A percentile compares a stretch with the other conserved stretches of the same genome.
These are phyloP conservation scores for Juncus effusus DNA, from an alignment of 176 grass and related monocot species.

Conservation along the genomic window DNA sequence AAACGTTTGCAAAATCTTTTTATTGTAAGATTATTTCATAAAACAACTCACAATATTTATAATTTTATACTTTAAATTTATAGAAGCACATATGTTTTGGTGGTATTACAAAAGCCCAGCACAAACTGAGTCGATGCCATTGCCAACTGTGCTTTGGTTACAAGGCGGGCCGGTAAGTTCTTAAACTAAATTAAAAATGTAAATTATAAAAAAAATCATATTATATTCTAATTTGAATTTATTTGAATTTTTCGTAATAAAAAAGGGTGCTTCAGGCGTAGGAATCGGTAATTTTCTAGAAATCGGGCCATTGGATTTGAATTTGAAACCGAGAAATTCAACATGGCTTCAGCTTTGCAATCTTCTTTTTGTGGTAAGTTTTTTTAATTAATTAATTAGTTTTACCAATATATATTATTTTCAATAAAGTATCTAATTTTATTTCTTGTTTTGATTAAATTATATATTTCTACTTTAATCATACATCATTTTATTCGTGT, in stretches of 20 bases:
- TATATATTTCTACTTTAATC: background rate
- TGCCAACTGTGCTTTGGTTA: slow-evolving; percentile 78
- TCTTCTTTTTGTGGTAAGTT: slow-evolving; percentile 72
- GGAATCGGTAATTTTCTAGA: slow-evolving; percentile 75
- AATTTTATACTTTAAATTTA: background rate
- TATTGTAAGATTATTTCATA: too few relatives aligned
- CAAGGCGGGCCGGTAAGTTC: slow-evolving; percentile 67
- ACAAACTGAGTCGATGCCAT: slow-evolving; percentile 31
- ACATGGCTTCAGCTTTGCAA: slow-evolving; percentile 78
- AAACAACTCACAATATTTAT: too few relatives aligned
- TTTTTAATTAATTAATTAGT: background rate
- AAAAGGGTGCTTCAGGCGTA: slow-evolving; percentile 50
- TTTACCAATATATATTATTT: background rate
- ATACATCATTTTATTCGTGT: too few relatives aligned
- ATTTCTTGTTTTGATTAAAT: slow-evolving; percentile 2
- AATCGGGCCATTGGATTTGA: slow-evolving; percentile 54
- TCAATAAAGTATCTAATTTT: slow-evolving; percentile 16
- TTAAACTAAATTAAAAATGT: background rate
- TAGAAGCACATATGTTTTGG: slow-evolving; percentile 92
- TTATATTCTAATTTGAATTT: background rate
- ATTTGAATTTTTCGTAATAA: background rate
- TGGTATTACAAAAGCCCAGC: slow-evolving; percentile 76
- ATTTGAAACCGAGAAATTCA: slow-evolving; percentile 52
- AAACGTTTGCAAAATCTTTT: too few relatives aligned
- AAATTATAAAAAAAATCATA: background rate